Evolutionary conservation across 768 basidiomycete genomes (phyloP), one percentile per base, ranked within the genome.

Genomic region (Boletus rufocinnamomeus): DNA sequence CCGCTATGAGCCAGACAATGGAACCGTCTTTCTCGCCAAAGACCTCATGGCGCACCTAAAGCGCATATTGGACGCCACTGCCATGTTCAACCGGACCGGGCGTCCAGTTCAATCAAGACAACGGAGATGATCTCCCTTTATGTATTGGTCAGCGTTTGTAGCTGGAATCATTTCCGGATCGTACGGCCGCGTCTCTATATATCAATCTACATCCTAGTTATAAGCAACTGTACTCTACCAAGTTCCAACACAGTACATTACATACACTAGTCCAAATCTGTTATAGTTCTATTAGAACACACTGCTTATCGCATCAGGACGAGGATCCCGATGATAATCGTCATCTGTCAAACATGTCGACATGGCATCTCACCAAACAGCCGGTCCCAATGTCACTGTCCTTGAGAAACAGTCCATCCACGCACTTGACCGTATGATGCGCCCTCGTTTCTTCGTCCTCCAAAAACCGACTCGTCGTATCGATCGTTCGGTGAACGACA

Each of bases 1-100:
- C 40, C 78, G 76, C 13, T 85, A 85, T 56, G 84, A 87, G 56
- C 80, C 82, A 59, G 84, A 85, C 54, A 83, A 71, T 48, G 84
- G 79, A 55, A 82, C 80, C 5, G 84, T 85, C 14, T 86, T 85
- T 61, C 74, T 87, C 25, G 82, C 84, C 10, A 80, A 78, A 54
- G 76, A 83, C 35, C 68, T 69, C 28, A 65, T 75, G 66, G 55
- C 52, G 7, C 70, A 62, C 51, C 41, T 73, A 2, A 70, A 63
- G 41, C 63, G 69, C 28, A 70, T 73, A 17, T 32, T 75, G 55
- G 64, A 76, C 40, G 61, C 72, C 40, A 43, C 62, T 23, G 58
- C 64, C 40, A 58, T 61, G 59, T 19, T 63, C 13, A 61, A 61
- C 43, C 56, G 55, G 48, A 37, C 47, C 6, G 52, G 62, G 41